Conservation (phyloP, 345 rosid genomes). For the Lepidium sativum region DNA sequence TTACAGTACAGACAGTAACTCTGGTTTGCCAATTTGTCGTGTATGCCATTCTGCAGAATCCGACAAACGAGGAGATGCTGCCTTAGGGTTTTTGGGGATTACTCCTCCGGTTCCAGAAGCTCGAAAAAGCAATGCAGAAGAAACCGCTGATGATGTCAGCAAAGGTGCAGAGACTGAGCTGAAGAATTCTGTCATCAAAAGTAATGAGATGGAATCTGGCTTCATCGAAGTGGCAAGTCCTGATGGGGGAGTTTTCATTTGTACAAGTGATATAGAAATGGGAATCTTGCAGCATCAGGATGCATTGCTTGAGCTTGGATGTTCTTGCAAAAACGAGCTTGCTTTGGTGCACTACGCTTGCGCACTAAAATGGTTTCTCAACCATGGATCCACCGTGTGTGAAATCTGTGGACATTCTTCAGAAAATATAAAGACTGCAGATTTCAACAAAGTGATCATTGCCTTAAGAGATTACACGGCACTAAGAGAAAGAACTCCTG, state of each 20-base stretch:
- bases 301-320: slow-evolving; percentile 72
- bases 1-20: slow-evolving; percentile 63
- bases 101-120: slow-evolving; percentile 39
- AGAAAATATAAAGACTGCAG: slow-evolving; percentile 46
- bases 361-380: slow-evolving; percentile 95
- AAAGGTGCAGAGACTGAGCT: slow-evolving; percentile 13
- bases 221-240: slow-evolving; percentile 54
- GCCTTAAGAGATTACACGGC: slow-evolving; percentile 72
- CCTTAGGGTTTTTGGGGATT: slow-evolving; percentile 68
- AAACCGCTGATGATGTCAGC: slow-evolving; percentile 29
- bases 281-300: slow-evolving; percentile 47
- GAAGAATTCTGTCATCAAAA: slow-evolving; percentile 29
- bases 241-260: slow-evolving; percentile 77
- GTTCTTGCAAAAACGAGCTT: slow-evolving; percentile 87
- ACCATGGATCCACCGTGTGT: slow-evolving; percentile 86
- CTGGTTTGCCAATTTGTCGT: slow-evolving; percentile 64
- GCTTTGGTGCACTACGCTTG: slow-evolving; percentile 88
- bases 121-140: slow-evolving; percentile 33
- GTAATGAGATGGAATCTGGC: slow-evolving; percentile 35
- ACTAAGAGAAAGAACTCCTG: slow-evolving; percentile 60
- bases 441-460: slow-evolving; percentile 53
- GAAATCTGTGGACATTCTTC: slow-evolving; percentile 80
- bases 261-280: slow-evolving; percentile 64
- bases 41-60: slow-evolving; percentile 96
- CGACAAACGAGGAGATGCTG: slow-evolving; percentile 76